Conservation (phyloP, 768 basidiomycete genomes). For the Lactarius tabidus region DNA sequence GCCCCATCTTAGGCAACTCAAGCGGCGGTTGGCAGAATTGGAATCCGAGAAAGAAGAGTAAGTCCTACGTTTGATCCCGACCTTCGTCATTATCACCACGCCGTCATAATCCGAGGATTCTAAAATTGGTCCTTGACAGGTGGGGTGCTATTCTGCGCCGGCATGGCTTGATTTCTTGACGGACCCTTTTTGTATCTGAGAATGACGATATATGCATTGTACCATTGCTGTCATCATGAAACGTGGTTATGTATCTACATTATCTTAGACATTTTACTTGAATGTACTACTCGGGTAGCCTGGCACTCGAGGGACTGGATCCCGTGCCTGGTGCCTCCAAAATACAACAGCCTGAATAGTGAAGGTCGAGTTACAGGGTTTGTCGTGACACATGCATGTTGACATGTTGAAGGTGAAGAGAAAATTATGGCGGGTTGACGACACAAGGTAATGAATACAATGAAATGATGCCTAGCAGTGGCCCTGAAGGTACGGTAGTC, state of each 20-base stretch:
- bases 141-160: constrained; percentile 60
- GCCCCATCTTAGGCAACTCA: constrained; percentile 50
- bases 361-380: not conserved
- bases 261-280: constrained; percentile 25
- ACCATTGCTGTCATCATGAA: constrained; percentile 21
- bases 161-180: constrained; percentile 44
- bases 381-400: not conserved
- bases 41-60: constrained; percentile 81
- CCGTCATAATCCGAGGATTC: constrained; percentile 21
- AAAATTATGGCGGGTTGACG: not conserved
- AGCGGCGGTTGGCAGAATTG: constrained; percentile 61
- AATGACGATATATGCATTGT: constrained; percentile 16
- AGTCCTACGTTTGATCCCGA: constrained; percentile 31
- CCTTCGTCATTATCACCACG: not conserved
- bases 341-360: not conserved
- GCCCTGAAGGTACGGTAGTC: not conserved
- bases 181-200: not conserved
- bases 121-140: constrained; percentile 35
- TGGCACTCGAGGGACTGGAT: not conserved
- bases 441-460: too few relatives aligned
- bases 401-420: not conserved
- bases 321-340: not conserved
- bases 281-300: constrained; percentile 12
- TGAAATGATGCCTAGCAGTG: not conserved
- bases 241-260: constrained; percentile 14